Percentiles rank a stretch among this genome's conserved stretches.
These are phyloP conservation scores for Ceriops tagal DNA, from an alignment of 345 rosid genomes.

Conservation along the genomic window DNA sequence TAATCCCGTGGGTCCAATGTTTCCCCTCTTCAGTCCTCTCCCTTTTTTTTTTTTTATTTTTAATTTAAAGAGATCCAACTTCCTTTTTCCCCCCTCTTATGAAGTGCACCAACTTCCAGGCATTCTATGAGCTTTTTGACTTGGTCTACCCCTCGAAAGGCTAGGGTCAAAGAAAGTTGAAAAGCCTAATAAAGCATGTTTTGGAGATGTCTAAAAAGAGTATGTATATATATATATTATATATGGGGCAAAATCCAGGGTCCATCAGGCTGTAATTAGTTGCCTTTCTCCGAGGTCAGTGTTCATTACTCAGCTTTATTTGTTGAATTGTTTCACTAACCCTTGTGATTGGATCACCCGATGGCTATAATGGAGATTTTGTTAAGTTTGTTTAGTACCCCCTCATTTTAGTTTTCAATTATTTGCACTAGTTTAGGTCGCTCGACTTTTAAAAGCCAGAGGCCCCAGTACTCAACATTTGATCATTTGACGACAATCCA, in stretches of 20 bases:
- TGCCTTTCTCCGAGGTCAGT: background rate
- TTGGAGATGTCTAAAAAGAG: background rate
- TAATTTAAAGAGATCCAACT: too few relatives aligned
- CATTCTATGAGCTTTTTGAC: constrained; percentile 10
- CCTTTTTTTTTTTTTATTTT: background rate
- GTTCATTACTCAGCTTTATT: background rate
- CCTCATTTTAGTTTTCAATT: constrained; percentile 1
- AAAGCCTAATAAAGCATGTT: background rate
- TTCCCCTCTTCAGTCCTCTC: background rate
- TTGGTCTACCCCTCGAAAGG: background rate
- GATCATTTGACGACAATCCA: constrained; percentile 13
- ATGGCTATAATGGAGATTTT: too few relatives aligned
- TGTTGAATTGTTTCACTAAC: background rate
- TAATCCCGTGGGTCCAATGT: background rate
- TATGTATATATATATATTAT: too few relatives aligned
- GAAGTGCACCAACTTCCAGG: constrained; percentile 10
- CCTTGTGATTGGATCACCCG: background rate
- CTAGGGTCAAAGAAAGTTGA: background rate
- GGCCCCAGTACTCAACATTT: constrained; percentile 11
- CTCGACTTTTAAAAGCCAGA: constrained; percentile 7
- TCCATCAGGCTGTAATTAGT: background rate
- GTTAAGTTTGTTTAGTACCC: background rate
- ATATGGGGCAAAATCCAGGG: background rate
- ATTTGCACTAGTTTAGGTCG: background rate
- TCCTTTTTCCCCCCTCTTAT: background rate